Conservation (phyloP, 179 eudicot species). For the Silene coronaria region DNA sequence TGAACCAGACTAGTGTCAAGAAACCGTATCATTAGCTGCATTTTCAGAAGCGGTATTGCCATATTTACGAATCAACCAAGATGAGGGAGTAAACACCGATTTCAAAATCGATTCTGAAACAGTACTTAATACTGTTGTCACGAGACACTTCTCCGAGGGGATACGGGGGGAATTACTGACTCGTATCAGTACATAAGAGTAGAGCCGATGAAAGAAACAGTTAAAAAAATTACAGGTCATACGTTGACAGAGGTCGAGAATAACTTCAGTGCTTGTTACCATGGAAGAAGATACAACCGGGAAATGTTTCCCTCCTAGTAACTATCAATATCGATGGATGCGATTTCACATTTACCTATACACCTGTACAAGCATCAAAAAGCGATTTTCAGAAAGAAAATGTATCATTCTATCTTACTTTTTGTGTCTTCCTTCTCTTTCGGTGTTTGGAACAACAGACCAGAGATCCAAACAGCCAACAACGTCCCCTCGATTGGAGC, state of each 20-base stretch:
- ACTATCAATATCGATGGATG: background rate
- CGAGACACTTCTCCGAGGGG: no score
- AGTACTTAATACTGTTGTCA: no score
- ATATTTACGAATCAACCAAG: no score
- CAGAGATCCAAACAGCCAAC: slow-evolving; percentile 63
- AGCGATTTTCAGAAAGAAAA: background rate
- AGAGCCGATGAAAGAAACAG: background rate
- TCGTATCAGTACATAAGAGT: no score
- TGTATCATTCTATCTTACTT: slow-evolving; percentile 45
- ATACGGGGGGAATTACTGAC: no score
- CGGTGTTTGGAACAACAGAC: slow-evolving; percentile 31
- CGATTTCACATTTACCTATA: background rate
- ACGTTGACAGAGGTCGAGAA: slow-evolving; percentile 1
- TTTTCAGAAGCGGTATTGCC: no score
- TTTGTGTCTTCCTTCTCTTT: slow-evolving; percentile 34
- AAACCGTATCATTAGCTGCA: no score
- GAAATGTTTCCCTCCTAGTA: slow-evolving; percentile 13
- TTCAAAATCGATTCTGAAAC: no score
- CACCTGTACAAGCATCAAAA: slow-evolving; percentile 3
- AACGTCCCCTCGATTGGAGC: slow-evolving; percentile 74
- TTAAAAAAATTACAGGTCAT: background rate
- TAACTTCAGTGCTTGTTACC: slow-evolving; percentile 4
- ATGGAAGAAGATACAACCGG: slow-evolving; percentile 17
- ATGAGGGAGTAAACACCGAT: no score
- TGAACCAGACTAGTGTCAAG: no score